Evolutionary conservation across 2,329 filamentous ascomycete species (phyloP).

Genomic region (Colletotrichum kahawae): DNA sequence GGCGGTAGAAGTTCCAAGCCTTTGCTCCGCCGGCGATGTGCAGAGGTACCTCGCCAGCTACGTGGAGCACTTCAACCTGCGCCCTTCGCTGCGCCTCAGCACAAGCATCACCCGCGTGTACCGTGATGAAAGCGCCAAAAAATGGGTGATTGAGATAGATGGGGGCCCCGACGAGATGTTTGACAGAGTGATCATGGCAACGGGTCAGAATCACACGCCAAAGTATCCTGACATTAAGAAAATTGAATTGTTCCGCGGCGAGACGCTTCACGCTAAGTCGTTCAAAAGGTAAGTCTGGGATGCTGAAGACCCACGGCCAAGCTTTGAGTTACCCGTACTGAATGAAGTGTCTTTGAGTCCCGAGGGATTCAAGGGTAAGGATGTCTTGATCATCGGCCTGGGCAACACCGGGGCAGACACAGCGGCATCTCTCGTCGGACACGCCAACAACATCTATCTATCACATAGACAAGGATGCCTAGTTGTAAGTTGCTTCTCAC

Average conservation of each 20-base stretch:
- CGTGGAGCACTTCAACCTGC: slow-evolving; percentile 34
- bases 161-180: slow-evolving; percentile 27
- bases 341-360: slow-evolving; percentile 22
- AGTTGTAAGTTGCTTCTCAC: slow-evolving; percentile 31
- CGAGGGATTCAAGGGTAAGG: slow-evolving; percentile 41
- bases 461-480: slow-evolving; percentile 43
- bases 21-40: slow-evolving; percentile 30
- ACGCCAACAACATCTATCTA: slow-evolving; percentile 45
- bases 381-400: slow-evolving; percentile 46
- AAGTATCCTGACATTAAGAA: slow-evolving; percentile 38
- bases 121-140: slow-evolving; percentile 22
- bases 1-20: slow-evolving; percentile 25
- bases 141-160: slow-evolving; percentile 34
- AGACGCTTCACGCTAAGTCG: slow-evolving; percentile 39
- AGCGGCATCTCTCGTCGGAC: slow-evolving; percentile 35
- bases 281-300: slow-evolving; percentile 10
- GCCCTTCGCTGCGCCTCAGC: slow-evolving; percentile 28
- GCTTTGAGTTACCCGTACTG: not conserved
- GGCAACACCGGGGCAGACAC: slow-evolving; percentile 42
- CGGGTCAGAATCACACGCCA: slow-evolving; percentile 36
- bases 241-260: slow-evolving; percentile 41
- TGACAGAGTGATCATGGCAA: slow-evolving; percentile 41
- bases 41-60: slow-evolving; percentile 37
- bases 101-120: slow-evolving; percentile 25
- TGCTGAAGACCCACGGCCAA: not conserved